phyloP scores from a whole-genome alignment of 495 filamentous ascomycete genomes.

The Penicillium subrubescens region DNA sequence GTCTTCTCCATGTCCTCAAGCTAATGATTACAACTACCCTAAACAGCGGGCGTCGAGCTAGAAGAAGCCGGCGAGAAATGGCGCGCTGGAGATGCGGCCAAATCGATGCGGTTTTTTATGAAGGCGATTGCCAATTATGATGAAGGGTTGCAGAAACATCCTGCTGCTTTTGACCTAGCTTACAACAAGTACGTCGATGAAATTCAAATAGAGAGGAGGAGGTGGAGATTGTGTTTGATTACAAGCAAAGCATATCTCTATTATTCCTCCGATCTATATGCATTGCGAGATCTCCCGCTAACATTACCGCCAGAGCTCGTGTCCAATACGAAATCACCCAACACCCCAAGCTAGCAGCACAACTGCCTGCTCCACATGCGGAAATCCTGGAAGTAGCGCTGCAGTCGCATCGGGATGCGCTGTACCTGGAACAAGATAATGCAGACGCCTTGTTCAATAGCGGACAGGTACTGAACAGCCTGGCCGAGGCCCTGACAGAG shows the following conservation, averaged over 20 bases:
- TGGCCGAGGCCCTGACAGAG: constrained; percentile 61
- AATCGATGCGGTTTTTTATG: constrained; percentile 68
- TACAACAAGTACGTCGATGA: constrained; percentile 64
- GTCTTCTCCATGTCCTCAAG: background rate
- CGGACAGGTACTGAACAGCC: constrained; percentile 64
- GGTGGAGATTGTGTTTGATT: background rate
- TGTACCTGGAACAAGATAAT: constrained; percentile 60
- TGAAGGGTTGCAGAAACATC: constrained; percentile 59
- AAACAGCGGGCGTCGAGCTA: constrained; percentile 61
- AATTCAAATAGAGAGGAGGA: background rate
- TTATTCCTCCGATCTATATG: background rate
- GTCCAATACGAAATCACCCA: constrained; percentile 68
- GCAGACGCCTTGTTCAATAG: constrained; percentile 70
- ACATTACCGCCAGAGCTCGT: constrained; percentile 48
- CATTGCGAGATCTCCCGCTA: constrained; percentile 11
- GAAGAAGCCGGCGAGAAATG: constrained; percentile 76
- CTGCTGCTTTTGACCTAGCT: constrained; percentile 65
- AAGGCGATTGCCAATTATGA: constrained; percentile 67
- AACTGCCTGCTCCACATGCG: constrained; percentile 52
- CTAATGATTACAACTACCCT: background rate
- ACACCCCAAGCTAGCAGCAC: constrained; percentile 55
- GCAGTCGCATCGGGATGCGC: constrained; percentile 61
- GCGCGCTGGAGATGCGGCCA: constrained; percentile 69
- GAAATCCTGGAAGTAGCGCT: constrained; percentile 59
- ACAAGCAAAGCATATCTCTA: background rate